These are phyloP conservation scores for Globisporangium camurandrum DNA, from an alignment of 352 stramenopile genomes.

Conservation along the genomic window DNA sequence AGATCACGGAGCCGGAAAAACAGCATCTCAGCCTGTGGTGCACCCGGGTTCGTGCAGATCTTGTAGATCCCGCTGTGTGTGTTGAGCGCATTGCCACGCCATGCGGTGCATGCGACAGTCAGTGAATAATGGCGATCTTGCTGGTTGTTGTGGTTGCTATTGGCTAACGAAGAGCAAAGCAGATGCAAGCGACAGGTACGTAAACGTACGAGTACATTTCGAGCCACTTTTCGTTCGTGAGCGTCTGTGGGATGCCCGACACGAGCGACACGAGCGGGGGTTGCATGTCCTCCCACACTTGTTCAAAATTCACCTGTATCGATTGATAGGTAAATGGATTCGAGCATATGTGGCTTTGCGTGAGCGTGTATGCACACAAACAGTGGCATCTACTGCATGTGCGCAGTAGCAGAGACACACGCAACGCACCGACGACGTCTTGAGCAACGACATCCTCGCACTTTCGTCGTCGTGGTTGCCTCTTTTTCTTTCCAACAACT, in stretches of 20 bases:
- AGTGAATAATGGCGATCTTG: too few species aligned
- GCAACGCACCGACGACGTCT: conserved; percentile 52
- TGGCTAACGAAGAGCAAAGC: too few species aligned
- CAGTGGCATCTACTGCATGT: not conserved
- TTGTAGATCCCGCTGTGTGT: conserved; percentile 85
- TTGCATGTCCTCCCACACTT: conserved; percentile 79
- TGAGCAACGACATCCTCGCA: conserved; percentile 74
- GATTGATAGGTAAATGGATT: too few species aligned
- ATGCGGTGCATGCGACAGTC: too few species aligned
- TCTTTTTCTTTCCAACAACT: not conserved
- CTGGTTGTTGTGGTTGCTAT: too few species aligned
- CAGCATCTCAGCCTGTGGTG: conserved; percentile 72
- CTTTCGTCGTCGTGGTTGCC: not conserved
- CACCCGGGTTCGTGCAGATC: conserved; percentile 80
- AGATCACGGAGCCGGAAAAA: conserved; percentile 73
- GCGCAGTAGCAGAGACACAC: not conserved
- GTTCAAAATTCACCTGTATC: conserved; percentile 80
- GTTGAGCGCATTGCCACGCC: too few species aligned
- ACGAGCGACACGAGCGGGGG: conserved; percentile 66
- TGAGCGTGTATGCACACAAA: not conserved
- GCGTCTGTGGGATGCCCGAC: conserved; percentile 48
- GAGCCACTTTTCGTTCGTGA: conserved; percentile 81
- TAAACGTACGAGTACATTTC: conserved; percentile 82
- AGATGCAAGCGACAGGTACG: not conserved
- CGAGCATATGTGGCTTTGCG: not conserved